Evolutionary conservation across 2,329 filamentous ascomycete genomes (phyloP).

Genomic region (Aspergillus udagawae): DNA sequence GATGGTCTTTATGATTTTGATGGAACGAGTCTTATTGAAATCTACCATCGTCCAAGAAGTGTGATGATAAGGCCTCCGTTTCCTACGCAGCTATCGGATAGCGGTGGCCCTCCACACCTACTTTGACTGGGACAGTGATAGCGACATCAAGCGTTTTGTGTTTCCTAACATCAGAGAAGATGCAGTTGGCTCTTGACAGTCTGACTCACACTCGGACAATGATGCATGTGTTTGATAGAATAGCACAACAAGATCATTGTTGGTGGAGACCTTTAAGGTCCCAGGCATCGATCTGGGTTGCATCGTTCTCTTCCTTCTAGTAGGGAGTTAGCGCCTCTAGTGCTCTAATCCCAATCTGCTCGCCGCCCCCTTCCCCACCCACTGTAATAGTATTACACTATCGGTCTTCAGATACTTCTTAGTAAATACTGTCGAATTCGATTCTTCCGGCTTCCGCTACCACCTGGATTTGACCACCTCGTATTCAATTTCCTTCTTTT

Average conservation of each 20-base stretch:
- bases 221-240: neutral
- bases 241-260: neutral
- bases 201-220: neutral
- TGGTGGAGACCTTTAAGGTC: neutral
- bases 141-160: neutral
- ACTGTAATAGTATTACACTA: neutral
- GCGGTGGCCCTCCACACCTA: neutral
- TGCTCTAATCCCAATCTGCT: neutral
- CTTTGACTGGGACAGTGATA: no score
- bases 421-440: neutral
- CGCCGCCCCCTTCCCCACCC: neutral
- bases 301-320: neutral
- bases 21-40: neutral
- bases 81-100: neutral
- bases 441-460: constrained; percentile 11
- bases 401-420: neutral
- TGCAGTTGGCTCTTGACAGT: neutral
- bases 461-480: neutral
- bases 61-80: no score
- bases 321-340: neutral
- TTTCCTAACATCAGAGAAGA: neutral
- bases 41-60: neutral
- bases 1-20: neutral
- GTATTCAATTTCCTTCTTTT: constrained; percentile 1
- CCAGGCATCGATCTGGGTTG: neutral